Evolutionary conservation across 2,329 filamentous ascomycete species (phyloP), one percentile per base, ranked within the genome.

Genomic region (Geosmithia morbida): DNA sequence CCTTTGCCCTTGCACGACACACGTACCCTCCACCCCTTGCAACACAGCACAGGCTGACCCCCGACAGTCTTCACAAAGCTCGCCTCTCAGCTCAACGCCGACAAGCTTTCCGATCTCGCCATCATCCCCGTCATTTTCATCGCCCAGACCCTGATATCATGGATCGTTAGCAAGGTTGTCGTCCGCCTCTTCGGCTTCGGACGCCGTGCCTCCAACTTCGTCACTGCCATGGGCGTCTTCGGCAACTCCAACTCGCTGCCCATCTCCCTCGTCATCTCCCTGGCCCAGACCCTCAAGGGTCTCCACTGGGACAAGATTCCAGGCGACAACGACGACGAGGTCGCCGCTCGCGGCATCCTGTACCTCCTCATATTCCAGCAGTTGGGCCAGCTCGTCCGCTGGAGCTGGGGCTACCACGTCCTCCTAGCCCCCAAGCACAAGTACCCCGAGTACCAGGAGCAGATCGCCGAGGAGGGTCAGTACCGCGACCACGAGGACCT

Each of bases 281-380:
- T 98, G 11, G 94, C 90, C 14, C 85, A 95, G 61, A 98, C 92
- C 0, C 74, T 98, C 48, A 80, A 83, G 56, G 92, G 92, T 6
- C 72, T 98, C 30, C 90, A 97, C 62, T 98, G 92, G 92, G 83
- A 90, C 65, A 83, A 79, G 54, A 79, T 97, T 45, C 85, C 87
- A 0, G 85, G 87, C 47, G 92, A 98, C 56, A 97, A 94, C 57
- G 90, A 97, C 57, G 85, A 94, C 49, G 87, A 97, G 63, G 92
- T 98, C 18, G 89, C 79, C 20, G 90, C 92, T 2, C 81, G 92
- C 51, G 92, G 92, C 50, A 97, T 98, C 51, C 70, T 98, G 1
- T 98, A 98, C 59, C 75, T 98, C 11, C 74, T 98, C 51, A 94
- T 98, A 54, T 98, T 98, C 67, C 92, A 98, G 66, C 92, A 98